Evolutionary conservation across 73 alveolate species (phyloP), one percentile per base, ranked within the genome.

Genomic region (Paraurostyla sp.): DNA sequence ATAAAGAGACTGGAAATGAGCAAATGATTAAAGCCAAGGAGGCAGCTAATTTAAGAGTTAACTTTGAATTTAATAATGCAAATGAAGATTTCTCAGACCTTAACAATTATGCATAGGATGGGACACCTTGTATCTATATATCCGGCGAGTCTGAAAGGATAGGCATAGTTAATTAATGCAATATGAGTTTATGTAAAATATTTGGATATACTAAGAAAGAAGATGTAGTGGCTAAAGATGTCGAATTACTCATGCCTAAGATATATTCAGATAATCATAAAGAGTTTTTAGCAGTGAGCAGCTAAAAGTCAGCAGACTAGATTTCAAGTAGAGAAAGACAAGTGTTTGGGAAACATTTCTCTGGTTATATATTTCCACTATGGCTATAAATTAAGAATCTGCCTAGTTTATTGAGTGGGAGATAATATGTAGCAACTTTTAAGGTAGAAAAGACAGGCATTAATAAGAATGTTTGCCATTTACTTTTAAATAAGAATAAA

Each of bases 1-100:
- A 96, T 76, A 93, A 92, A 82, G 95, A 93, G 89, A 95, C 84
- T 42, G 99, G 96, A 32, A 87, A 85, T 89, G 99, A 95, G 95
- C 89, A 92, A 80, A 65, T 92, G 90, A 68, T 87, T 69, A 90
- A 60, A 65, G 93, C 95, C 71, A 93, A 85, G 49, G 92, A 89
- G n/a, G 84, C 93, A 16, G 87, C 88, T 27, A 85, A 60, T 80
- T n/a, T 85, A 4, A 85, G 83, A 45, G 87, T 59, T 20, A 85
- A 85, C 60, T 71, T 85, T 41, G 93, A 85, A 25, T 38, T 85
- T 36, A 68, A 85, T 71, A 49, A 71, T 38, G 75, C 36, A 11
- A 41, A 71, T 18, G 81, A 85, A 71, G 93, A 71, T 29, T 38
- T 50, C 48, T 42, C 69, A 42, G 93, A 85, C 54, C 52, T 85